Base-by-base conservation (phyloP, 768 basidiomycete genomes). In the Termitomyces bulborhizus region DNA sequence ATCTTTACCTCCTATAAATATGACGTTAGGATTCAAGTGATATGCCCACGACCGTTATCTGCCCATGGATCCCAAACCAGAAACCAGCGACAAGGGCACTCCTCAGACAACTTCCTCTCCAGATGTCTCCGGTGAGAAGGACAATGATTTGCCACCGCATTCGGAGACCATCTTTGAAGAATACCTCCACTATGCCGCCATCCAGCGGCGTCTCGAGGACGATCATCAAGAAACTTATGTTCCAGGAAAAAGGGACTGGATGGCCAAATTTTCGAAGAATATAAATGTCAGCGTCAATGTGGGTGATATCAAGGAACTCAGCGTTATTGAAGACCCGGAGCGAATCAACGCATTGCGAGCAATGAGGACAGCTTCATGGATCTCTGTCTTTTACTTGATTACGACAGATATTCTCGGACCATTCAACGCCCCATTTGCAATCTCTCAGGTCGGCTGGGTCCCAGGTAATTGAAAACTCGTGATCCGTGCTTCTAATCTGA, bases 321-420 rank as follows among this genome's bases (percentile, higher is more conserved):
- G 39, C 44, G 26, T 57, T 63, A 68, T 66, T 15, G 62, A 63
- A 41, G 62, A 73, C 43, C 57, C 66, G 42, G 77, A 72, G 57
- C 69, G 53, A 48, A 69, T 64, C 24, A 68, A 64, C 7, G 79
- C 80, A 32, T 72, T 75, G 4, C 65, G 78, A 21, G 77, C 80
- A 0, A 60, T 83, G 37, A 71, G 79, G 49, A 71, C 76, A 0
- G 79, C 80, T 1, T 71, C 73, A 0, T 83, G 81, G 82, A 69
- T 73, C 0, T 69, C 74, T 1, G 62, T 80, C 0, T 83, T 83
- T 56, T 82, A 78, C 60, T 68, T 82, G 24, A 82, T 83, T 53
- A 83, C 82, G 2, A 83, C 80, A 0, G 83, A 85, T 57, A 82
- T 84, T 44, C 70, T 85, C 12, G 83, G 83, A 6, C 83, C 82